phyloP scores from a whole-genome alignment of 768 basidiomycete species.

The Kondoa subrosea region DNA sequence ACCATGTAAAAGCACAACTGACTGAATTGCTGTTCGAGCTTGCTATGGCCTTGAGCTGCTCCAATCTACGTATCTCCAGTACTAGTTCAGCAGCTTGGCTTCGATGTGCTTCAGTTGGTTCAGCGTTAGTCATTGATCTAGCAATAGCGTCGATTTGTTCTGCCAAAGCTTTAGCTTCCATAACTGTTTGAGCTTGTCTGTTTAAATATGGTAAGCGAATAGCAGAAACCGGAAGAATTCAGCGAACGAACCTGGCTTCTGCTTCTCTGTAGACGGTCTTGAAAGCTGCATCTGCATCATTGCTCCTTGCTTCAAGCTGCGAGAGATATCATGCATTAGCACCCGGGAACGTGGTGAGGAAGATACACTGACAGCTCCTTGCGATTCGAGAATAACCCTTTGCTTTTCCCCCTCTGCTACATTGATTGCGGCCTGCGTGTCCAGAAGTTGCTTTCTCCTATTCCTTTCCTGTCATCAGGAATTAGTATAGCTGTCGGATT shows the following conservation, averaged over 20 bases:
- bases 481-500: too few species aligned
- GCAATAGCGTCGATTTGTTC: neutral
- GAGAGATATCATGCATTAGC: too few species aligned
- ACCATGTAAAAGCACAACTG: neutral
- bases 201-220: neutral
- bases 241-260: neutral
- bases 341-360: neutral
- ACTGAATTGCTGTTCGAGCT: neutral
- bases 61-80: neutral
- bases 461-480: too few species aligned
- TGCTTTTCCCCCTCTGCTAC: neutral
- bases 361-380: neutral
- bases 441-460: slow-evolving; percentile 3
- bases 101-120: neutral
- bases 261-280: neutral
- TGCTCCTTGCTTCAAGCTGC: neutral
- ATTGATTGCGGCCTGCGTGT: slow-evolving; percentile 3
- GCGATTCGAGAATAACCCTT: neutral
- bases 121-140: neutral
- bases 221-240: neutral
- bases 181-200: neutral
- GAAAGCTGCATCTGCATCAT: slow-evolving; percentile 1
- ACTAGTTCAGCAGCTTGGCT: neutral
- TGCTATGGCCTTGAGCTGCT: neutral
- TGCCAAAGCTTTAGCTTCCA: neutral